Evolutionary conservation across 495 filamentous ascomycete genomes (phyloP).

Genomic region (Penicillium ochrochloron): DNA sequence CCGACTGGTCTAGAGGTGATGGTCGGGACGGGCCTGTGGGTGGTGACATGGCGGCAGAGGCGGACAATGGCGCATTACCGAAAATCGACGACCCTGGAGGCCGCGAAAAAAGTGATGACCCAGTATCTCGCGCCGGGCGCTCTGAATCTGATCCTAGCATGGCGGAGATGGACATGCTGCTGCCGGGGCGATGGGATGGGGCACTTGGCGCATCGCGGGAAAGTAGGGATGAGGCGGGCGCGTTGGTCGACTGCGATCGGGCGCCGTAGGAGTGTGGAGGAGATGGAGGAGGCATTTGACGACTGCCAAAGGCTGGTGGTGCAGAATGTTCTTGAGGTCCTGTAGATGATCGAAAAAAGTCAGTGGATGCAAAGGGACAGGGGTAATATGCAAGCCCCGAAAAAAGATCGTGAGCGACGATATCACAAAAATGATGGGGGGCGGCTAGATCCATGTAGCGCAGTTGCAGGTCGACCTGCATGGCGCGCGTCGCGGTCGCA

Average conservation of each 20-base stretch:
- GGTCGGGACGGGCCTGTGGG: conserved; percentile 48
- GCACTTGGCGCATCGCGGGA: conserved; percentile 56
- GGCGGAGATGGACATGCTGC: conserved; percentile 96
- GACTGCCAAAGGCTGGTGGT: conserved; percentile 52
- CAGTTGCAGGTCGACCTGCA: conserved; percentile 17
- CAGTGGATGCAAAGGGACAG: background rate
- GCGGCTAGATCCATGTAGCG: conserved; percentile 19
- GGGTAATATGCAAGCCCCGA: background rate
- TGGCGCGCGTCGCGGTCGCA: conserved; percentile 21
- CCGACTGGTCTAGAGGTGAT: conserved; percentile 60
- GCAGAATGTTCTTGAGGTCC: conserved; percentile 46
- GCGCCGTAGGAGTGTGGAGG: conserved; percentile 58
- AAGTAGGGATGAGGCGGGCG: conserved; percentile 50
- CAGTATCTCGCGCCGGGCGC: conserved; percentile 63
- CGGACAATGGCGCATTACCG: conserved; percentile 37
- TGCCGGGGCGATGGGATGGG: conserved; percentile 60
- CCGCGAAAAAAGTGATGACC: conserved; percentile 57
- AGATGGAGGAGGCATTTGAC: conserved; percentile 65
- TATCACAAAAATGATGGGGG: conserved; percentile 10
- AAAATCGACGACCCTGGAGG: conserved; percentile 54
- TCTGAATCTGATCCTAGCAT: conserved; percentile 73
- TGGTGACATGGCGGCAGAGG: conserved; percentile 51
- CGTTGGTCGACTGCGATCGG: conserved; percentile 47
- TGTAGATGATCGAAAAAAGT: conserved; percentile 18
- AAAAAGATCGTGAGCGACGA: conserved; percentile 6